Percentiles rank a stretch among this genome's conserved stretches.
These are phyloP conservation scores for Kwoniella bestiolae DNA, from an alignment of 768 basidiomycete genomes.

Conservation along the genomic window DNA sequence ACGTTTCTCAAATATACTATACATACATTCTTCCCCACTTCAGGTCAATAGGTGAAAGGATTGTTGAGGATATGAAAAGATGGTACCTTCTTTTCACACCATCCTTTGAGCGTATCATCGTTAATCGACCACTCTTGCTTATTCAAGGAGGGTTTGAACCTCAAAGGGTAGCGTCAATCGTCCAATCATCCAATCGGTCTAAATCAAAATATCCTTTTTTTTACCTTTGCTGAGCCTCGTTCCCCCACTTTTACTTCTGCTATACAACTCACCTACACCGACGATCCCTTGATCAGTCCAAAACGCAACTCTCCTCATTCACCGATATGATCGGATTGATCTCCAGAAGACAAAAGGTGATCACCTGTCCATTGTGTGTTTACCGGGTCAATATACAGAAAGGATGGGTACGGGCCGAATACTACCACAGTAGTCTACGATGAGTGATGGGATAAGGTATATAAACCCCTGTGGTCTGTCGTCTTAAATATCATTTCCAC, in stretches of 20 bases:
- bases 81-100: conserved; percentile 8
- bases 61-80: background rate
- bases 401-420: conserved; percentile 3
- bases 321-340: conserved; percentile 14
- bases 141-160: background rate
- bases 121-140: too few species aligned
- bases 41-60: too few species aligned
- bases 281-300: background rate
- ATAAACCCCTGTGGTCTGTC: background rate
- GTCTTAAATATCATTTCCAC: background rate
- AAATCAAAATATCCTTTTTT: conserved; percentile 5
- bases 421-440: too few species aligned
- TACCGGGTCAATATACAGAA: background rate
- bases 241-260: background rate
- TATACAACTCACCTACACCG: background rate
- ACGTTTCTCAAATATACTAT: background rate
- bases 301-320: background rate
- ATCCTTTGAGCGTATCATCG: background rate
- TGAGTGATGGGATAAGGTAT: too few species aligned
- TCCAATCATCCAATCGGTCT: background rate
- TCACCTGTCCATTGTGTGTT: conserved; percentile 14
- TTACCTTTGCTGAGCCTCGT: background rate
- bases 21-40: background rate
- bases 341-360: too few species aligned
- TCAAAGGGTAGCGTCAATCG: background rate